Percentiles rank a stretch among this genome's conserved stretches.
phyloP scores from a whole-genome alignment of 192 early-diverging fungal genomes.

The Coemansia sp. region DNA sequence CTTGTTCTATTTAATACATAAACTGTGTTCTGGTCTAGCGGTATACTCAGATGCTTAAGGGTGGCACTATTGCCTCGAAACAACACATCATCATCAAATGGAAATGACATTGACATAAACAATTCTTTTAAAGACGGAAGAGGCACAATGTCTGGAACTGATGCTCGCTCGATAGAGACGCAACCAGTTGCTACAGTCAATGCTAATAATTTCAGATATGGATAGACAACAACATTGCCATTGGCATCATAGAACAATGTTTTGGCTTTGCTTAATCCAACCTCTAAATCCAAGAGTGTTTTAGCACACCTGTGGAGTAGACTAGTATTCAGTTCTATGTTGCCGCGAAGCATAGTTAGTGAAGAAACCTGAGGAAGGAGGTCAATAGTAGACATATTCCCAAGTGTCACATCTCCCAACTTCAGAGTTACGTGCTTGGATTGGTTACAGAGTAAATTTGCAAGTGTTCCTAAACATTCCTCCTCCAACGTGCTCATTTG shows the following conservation, averaged over 20 bases:
- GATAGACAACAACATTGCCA: neutral
- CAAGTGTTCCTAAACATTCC: neutral
- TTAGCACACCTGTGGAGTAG: neutral
- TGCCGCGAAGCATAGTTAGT: neutral
- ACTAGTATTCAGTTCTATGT: neutral
- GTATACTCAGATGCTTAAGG: neutral
- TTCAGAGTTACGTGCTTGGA: neutral
- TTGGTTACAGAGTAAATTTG: neutral
- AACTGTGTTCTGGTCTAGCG: neutral
- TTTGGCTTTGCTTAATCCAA: neutral
- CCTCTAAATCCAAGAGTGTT: neutral
- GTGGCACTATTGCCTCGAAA: conserved; percentile 3
- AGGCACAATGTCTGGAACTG: neutral
- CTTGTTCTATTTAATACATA: conserved; percentile 35
- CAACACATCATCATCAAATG: neutral
- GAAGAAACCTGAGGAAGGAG: neutral
- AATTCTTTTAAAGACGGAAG: neutral
- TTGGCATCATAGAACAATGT: neutral
- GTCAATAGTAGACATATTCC: neutral
- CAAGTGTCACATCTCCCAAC: neutral
- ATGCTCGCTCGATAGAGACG: neutral
- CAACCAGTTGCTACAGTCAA: neutral
- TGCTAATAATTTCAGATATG: neutral
- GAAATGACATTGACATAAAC: neutral
- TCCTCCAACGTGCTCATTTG: neutral